A percentile compares a stretch with the other conserved stretches of the same genome.
These are phyloP conservation scores for Fraxinus americana DNA, from an alignment of 257 asterid species.

Conservation along the genomic window DNA sequence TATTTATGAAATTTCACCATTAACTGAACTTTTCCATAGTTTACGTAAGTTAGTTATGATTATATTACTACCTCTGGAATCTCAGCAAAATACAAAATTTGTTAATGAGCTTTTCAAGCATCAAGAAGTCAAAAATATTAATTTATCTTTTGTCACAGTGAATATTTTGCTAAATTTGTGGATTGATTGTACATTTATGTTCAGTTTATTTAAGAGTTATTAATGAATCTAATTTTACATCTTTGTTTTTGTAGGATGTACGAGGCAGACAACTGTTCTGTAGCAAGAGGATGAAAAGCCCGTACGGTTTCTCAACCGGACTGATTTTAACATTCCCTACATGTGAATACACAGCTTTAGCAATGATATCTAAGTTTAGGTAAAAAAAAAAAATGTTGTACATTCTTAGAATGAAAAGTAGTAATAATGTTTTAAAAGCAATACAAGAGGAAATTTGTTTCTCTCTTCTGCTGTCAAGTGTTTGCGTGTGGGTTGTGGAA, in stretches of 20 bases:
- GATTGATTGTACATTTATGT: not conserved
- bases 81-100: not conserved
- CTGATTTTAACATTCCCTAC: slow-evolving; percentile 1
- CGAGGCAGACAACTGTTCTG: slow-evolving; percentile 8
- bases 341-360: slow-evolving; percentile 30
- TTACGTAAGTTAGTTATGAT: not conserved
- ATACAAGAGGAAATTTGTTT: not conserved
- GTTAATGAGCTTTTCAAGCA: not conserved
- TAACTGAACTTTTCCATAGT: not conserved
- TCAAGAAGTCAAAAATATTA: not conserved
- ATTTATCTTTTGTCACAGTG: not conserved
- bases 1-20: not conserved
- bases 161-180: not conserved
- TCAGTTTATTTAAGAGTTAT: slow-evolving; percentile 4
- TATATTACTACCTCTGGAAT: not conserved
- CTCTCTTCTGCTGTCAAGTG: not conserved
- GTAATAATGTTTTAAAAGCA: not conserved
- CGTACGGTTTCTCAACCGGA: slow-evolving; percentile 20
- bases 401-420: not conserved
- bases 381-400: not conserved
- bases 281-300: slow-evolving; percentile 14
- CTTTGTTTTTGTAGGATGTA: slow-evolving; percentile 11
- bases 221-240: not conserved
- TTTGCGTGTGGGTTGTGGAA: not conserved
- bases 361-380: slow-evolving; percentile 11